Base-by-base conservation (phyloP, 192 early-diverging fungal genomes). In the Podila epicladia region DNA sequence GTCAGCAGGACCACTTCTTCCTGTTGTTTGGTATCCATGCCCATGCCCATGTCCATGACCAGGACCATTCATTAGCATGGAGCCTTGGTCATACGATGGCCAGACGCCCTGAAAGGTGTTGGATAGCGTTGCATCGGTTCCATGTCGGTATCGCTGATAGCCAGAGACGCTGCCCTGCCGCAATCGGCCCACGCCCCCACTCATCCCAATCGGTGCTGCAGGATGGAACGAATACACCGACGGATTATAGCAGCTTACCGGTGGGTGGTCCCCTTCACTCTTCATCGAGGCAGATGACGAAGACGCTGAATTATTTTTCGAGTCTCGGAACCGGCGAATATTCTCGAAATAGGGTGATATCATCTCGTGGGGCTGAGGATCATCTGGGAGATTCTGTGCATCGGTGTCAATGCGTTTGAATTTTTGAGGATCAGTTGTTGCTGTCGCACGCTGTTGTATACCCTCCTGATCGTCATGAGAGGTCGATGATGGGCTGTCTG, bases 281-380 rank as follows among this genome's bases (percentile, higher is more conserved):
- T 58, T 64, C 51, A 60, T 45, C 0, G 68, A 64, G 11, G 59
- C 49, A 49, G 48, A 59, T n/a, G 65, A 53, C 35, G 20, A n/a
- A n/a, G 55, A 6, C 37, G 62, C 28, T 9, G 67, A 70, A 29
- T 69, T 65, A 26, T 41, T 71, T 19, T 62, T 69, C 19, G 74
- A 37, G 45, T 79, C 70, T 29, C 70, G 38, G 45, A 72, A 72
- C 26, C 57, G 62, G 4, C 69, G 65, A 29, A 79, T 79, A 51
- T 68, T 79, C 29, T 72, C 76, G 33, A 72, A 68, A 31, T 72
- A 79, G 1, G 76, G 76, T 4, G 76, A 72, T 15, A 72, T 26
- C 7, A 72, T 62, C n/a, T 78, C 76, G 4, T 79, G 48, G 12
- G 48, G 32, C 28, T 41, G 26, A 35, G 24, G n/a, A 19, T 26